Conservation (phyloP, 2,329 filamentous ascomycete genomes). For the Sarocladium strictum region DNA sequence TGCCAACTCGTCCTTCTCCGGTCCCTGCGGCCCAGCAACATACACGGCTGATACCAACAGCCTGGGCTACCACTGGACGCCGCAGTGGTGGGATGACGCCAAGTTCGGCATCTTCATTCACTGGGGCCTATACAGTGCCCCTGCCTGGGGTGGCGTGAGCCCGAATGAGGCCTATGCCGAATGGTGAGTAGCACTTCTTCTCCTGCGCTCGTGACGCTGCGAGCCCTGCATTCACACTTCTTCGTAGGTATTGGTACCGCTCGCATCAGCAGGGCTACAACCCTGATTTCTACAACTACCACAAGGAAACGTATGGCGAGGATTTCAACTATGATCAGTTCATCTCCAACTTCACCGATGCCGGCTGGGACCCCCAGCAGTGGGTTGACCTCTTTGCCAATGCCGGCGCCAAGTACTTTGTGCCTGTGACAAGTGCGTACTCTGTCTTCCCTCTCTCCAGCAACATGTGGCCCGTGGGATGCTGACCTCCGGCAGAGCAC, state of each 20-base stretch:
- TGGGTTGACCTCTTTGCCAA: conserved; percentile 49
- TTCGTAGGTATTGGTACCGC: no score
- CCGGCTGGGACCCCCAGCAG: conserved; percentile 41
- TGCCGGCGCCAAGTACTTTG: conserved; percentile 44
- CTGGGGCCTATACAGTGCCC: conserved; percentile 8
- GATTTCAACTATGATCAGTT: conserved; percentile 51
- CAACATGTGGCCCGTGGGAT: no score
- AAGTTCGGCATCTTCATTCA: conserved; percentile 15
- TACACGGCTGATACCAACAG: neutral
- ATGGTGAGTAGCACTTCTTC: neutral
- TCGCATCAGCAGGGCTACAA: conserved; percentile 34
- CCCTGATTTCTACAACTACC: conserved; percentile 41
- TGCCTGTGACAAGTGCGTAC: conserved; percentile 30
- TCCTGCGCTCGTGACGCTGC: conserved; percentile 40
- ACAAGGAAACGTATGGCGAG: conserved; percentile 43
- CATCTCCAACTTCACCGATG: conserved; percentile 46
- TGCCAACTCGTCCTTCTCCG: neutral
- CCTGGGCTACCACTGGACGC: neutral
- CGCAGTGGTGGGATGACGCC: conserved; percentile 13
- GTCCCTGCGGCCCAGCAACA: conserved; percentile 2
- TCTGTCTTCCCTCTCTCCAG: conserved; percentile 29
- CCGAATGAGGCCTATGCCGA: neutral
- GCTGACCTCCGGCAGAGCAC: conserved; percentile 25
- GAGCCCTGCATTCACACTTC: conserved; percentile 27
- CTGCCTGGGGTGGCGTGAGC: no score